phyloP scores from a whole-genome alignment of 352 stramenopile genomes.

The Blastocystis sp. region DNA sequence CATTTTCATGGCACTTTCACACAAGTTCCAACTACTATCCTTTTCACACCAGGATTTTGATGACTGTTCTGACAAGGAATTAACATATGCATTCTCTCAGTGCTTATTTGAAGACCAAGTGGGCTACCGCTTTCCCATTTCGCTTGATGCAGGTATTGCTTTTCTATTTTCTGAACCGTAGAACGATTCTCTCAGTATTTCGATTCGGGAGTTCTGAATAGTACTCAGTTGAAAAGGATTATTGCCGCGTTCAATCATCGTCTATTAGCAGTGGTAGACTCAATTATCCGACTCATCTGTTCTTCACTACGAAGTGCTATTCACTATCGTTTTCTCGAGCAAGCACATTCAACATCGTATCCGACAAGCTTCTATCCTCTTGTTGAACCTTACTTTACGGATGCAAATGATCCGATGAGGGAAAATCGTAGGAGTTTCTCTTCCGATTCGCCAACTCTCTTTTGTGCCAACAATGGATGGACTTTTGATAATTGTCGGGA shows the following conservation, averaged over 20 bases:
- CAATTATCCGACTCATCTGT: not conserved
- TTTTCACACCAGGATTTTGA: not conserved
- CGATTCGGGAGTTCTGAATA: not conserved
- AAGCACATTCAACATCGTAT: not conserved
- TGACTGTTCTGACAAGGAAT: not conserved
- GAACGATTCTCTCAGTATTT: not conserved
- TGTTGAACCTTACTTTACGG: conserved; percentile 21
- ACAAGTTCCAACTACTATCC: not conserved
- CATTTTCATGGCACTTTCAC: not conserved
- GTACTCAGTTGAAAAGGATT: not conserved
- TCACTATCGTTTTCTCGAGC: conserved; percentile 35
- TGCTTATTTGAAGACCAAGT: not conserved
- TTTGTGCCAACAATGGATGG: conserved; percentile 44
- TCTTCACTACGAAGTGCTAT: not conserved
- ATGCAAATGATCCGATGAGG: not conserved
- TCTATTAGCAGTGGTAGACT: not conserved
- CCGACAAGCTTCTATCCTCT: conserved; percentile 2
- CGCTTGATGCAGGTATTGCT: not conserved
- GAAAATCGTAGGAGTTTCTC: not conserved
- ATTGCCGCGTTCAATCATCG: not conserved
- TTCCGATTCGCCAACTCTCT: not conserved
- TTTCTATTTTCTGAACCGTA: not conserved
- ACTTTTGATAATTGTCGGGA: conserved; percentile 18
- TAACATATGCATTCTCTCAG: not conserved
- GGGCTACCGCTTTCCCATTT: conserved; percentile 9